These are phyloP conservation scores for Globisporangium camurandrum DNA, from an alignment of 352 stramenopile species.

Conservation along the genomic window DNA sequence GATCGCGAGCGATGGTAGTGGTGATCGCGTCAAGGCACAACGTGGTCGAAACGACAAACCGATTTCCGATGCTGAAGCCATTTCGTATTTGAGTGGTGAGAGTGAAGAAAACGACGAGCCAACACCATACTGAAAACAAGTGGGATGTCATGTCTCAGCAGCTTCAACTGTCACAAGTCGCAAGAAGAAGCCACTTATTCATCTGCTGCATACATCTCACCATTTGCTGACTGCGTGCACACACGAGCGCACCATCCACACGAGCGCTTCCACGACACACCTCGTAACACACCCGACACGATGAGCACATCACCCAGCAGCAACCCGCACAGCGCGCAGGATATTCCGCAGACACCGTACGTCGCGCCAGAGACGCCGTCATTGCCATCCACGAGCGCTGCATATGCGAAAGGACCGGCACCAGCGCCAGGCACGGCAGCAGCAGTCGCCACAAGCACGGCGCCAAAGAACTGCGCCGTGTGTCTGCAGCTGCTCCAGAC, in stretches of 20 bases:
- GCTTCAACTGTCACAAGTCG: neutral
- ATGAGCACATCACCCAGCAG: neutral
- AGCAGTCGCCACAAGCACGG: slow-evolving; percentile 11
- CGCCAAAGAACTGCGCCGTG: slow-evolving; percentile 21
- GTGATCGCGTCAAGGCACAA: no score
- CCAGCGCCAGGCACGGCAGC: neutral
- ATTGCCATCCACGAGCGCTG: neutral
- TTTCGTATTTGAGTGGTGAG: no score
- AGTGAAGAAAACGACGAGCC: neutral
- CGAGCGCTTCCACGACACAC: neutral
- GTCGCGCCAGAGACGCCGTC: slow-evolving; percentile 1
- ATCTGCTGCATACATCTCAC: neutral
- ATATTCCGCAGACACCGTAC: slow-evolving; percentile 10
- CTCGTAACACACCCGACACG: no score
- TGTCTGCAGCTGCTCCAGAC: slow-evolving; percentile 27
- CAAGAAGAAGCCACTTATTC: neutral
- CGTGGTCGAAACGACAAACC: no score
- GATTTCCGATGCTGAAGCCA: no score
- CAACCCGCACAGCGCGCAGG: slow-evolving; percentile 5
- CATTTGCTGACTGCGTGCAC: neutral
- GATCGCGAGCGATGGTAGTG: no score
- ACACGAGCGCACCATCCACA: neutral
- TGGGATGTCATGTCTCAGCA: neutral
- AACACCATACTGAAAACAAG: neutral
- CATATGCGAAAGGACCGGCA: neutral